These are phyloP conservation scores for Porpolomopsis calyptriformis DNA, from an alignment of 768 basidiomycete species.

Conservation along the genomic window DNA sequence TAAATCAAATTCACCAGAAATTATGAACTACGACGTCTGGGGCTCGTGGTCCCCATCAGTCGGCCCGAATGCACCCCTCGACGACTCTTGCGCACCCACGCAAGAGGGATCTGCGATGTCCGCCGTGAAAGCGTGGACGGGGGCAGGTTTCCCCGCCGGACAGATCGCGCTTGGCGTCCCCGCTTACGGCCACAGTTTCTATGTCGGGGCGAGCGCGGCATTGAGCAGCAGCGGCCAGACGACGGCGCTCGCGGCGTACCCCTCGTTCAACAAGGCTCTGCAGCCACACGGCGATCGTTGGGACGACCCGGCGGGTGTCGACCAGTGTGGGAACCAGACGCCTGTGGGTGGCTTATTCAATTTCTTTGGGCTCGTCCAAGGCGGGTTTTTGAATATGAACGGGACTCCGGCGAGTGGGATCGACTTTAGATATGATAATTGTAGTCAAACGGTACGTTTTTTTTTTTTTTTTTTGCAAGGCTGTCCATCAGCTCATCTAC, in stretches of 20 bases:
- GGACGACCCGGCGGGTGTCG: slow-evolving; percentile 34
- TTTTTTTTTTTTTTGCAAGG: slow-evolving; percentile 1
- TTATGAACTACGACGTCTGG: slow-evolving; percentile 65
- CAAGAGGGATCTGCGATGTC: slow-evolving; percentile 65
- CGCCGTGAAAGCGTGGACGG: slow-evolving; percentile 64
- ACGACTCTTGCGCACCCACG: slow-evolving; percentile 60
- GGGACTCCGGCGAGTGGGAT: slow-evolving; percentile 36
- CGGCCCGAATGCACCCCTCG: slow-evolving; percentile 79
- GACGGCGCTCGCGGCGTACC: slow-evolving; percentile 37
- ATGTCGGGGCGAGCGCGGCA: slow-evolving; percentile 27
- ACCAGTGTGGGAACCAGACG: slow-evolving; percentile 42
- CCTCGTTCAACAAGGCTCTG: slow-evolving; percentile 35
- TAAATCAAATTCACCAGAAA: slow-evolving; percentile 9
- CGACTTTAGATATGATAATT: slow-evolving; percentile 45
- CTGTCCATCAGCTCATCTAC: not conserved
- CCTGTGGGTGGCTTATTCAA: slow-evolving; percentile 43
- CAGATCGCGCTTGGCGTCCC: slow-evolving; percentile 78
- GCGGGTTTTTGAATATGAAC: slow-evolving; percentile 41
- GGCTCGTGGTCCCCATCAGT: slow-evolving; percentile 44
- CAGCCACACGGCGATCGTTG: slow-evolving; percentile 47
- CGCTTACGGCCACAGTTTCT: slow-evolving; percentile 74
- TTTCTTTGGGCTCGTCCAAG: slow-evolving; percentile 51
- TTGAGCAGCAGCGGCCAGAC: no score
- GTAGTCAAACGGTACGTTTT: slow-evolving; percentile 56
- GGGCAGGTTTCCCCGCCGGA: slow-evolving; percentile 63